A percentile compares a stretch with the other conserved stretches of the same genome.
phyloP scores from a whole-genome alignment of 2,329 filamentous ascomycete genomes.

The Byssothecium circinans region DNA sequence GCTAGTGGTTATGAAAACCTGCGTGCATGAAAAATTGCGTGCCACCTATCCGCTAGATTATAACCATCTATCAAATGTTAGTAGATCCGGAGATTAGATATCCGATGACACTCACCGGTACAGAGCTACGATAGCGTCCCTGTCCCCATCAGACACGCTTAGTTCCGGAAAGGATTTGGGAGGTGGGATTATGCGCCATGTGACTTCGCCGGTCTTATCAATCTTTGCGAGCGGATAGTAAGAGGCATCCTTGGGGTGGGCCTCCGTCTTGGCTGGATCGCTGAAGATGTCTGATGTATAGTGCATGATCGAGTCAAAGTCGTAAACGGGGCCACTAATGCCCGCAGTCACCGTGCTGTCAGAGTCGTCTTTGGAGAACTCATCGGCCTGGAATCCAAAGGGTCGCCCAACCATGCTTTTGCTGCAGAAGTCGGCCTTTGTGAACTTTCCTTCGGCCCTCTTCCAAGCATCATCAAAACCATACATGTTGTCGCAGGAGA shows the following conservation, averaged over 20 bases:
- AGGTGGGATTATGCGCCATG: not conserved
- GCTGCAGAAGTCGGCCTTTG: not conserved
- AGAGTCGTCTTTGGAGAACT: not conserved
- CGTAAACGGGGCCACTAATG: not conserved
- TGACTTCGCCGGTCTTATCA: not conserved
- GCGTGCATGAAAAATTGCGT: too few relatives aligned
- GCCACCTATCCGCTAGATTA: too few relatives aligned
- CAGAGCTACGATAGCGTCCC: not conserved
- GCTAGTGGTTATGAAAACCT: too few relatives aligned
- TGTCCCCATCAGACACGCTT: not conserved
- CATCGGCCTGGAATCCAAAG: not conserved
- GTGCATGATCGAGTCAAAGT: not conserved
- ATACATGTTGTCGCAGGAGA: not conserved
- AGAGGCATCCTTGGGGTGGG: not conserved
- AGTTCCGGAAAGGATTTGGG: not conserved
- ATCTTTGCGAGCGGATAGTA: not conserved
- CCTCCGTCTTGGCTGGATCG: not conserved
- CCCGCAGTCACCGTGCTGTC: not conserved
- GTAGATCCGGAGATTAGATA: not conserved
- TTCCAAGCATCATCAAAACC: not conserved
- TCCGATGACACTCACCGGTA: not conserved
- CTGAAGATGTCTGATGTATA: not conserved
- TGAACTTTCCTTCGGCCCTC: not conserved
- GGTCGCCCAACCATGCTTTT: not conserved
- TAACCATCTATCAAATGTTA: not conserved